A percentile compares a stretch with the other conserved stretches of the same genome.
Conservation (phyloP, 345 rosid genomes). For the Eucalyptus camaldulensis region DNA sequence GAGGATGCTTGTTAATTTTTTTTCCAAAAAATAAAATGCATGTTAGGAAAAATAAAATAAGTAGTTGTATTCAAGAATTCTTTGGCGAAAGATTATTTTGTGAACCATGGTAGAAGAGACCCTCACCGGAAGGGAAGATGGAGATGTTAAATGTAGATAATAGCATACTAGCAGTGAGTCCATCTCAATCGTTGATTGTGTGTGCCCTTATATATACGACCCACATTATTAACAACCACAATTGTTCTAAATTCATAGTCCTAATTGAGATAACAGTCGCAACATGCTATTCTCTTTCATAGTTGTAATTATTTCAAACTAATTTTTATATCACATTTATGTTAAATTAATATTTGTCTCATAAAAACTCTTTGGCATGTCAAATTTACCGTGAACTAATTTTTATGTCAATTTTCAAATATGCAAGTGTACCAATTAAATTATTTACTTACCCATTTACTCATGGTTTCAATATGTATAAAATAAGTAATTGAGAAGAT, state of each 20-base stretch:
- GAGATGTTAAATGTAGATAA: too few species aligned
- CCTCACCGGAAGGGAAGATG: too few species aligned
- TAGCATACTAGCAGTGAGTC: fast-evolving
- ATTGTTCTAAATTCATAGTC: too few species aligned
- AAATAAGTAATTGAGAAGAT: not conserved
- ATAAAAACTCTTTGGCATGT: not conserved
- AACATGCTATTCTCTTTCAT: too few species aligned
- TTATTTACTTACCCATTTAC: not conserved
- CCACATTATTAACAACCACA: fast-evolving
- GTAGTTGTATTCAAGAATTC: not conserved
- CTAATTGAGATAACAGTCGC: too few species aligned
- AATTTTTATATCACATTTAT: not conserved
- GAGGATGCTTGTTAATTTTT: not conserved
- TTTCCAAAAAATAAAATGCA: not conserved
- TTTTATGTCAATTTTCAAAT: not conserved
- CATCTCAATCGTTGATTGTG: too few species aligned
- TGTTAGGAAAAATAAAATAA: not conserved
- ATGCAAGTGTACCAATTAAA: not conserved
- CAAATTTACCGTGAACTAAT: fast-evolving
- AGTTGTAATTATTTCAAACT: too few species aligned
- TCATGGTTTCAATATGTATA: not conserved
- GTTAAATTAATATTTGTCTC: not conserved
- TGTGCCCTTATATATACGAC: too few species aligned
- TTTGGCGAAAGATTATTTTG: not conserved
- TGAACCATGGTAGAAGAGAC: not conserved